phyloP scores from a whole-genome alignment of 306 rosid species.

The Castanea sativa region DNA sequence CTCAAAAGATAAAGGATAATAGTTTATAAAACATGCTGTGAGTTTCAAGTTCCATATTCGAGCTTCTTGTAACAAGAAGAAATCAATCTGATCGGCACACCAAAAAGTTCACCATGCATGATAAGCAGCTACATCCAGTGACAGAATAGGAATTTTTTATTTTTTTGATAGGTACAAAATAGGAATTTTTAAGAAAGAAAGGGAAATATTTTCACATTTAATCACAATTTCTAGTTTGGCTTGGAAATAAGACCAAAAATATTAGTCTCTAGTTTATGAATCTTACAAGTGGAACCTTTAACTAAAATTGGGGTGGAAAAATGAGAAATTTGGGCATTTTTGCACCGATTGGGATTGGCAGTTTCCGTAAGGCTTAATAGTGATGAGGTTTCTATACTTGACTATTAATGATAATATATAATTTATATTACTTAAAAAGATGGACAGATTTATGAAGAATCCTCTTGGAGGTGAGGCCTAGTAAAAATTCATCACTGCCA shows the following conservation, averaged over 20 bases:
- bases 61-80: neutral
- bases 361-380: conserved; percentile 5
- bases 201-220: conserved; percentile 7
- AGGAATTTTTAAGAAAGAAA: neutral
- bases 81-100: neutral
- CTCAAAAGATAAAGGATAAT: too few species aligned
- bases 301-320: neutral
- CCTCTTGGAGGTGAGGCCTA: conserved; percentile 10
- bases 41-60: neutral
- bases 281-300: conserved; percentile 26
- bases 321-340: conserved; percentile 10
- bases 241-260: neutral
- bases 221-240: conserved; percentile 3
- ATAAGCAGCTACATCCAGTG: neutral
- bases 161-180: neutral
- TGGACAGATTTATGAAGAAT: conserved; percentile 14
- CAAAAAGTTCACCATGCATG: neutral
- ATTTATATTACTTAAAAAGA: conserved; percentile 10
- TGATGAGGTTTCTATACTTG: conserved; percentile 36
- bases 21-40: too few species aligned
- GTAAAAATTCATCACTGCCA: conserved; percentile 21
- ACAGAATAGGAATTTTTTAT: neutral
- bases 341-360: conserved; percentile 13
- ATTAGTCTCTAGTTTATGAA: conserved; percentile 1
- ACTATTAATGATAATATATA: conserved; percentile 29